phyloP scores from a whole-genome alignment of 768 basidiomycete species.

The Collybia sp. region DNA sequence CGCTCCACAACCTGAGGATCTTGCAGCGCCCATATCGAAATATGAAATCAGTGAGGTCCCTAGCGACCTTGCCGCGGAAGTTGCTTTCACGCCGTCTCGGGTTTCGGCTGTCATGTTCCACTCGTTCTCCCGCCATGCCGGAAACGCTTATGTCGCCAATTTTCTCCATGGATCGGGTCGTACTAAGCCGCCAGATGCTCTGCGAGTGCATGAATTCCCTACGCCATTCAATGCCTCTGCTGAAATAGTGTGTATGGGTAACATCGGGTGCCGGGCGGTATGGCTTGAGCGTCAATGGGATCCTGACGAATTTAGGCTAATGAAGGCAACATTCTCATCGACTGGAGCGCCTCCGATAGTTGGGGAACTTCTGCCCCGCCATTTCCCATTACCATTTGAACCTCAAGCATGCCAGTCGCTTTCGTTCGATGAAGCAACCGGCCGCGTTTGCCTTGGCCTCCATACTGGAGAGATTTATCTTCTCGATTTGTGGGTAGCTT shows the following conservation, averaged over 20 bases:
- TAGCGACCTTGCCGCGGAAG: conserved; percentile 9
- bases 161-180: conserved; percentile 9
- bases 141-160: conserved; percentile 10
- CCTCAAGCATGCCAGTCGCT: conserved; percentile 38
- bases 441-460: conserved; percentile 45
- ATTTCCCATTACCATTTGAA: conserved; percentile 49
- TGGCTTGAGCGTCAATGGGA: conserved; percentile 52
- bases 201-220: conserved; percentile 13
- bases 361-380: conserved; percentile 36
- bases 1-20: no score
- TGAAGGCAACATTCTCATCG: conserved; percentile 44
- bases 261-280: conserved; percentile 41
- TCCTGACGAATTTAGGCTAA: conserved; percentile 40
- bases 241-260: conserved; percentile 30
- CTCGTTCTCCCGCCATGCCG: conserved; percentile 5
- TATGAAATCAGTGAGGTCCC: no score
- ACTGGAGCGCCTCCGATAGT: conserved; percentile 17
- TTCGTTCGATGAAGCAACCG: conserved; percentile 52
- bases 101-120: conserved; percentile 8
- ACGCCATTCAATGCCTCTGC: conserved; percentile 19
- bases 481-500: conserved; percentile 27
- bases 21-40: no score
- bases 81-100: conserved; percentile 1
- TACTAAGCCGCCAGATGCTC: background rate
- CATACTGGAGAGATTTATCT: conserved; percentile 51